phyloP scores from a whole-genome alignment of 108 stramenopile genomes.

The Nitzschia putrida region DNA sequence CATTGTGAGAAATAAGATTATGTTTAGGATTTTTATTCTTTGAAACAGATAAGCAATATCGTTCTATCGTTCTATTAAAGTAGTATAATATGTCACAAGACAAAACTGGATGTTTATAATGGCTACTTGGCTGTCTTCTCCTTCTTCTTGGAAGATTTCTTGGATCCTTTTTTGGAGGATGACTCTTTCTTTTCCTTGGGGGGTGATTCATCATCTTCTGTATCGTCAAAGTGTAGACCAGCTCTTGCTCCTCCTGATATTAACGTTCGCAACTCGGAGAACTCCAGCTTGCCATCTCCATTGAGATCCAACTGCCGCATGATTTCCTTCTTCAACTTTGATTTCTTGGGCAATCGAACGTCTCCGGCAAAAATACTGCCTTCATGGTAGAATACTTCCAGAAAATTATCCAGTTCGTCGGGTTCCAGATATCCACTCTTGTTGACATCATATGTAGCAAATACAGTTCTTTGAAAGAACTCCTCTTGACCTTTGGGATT shows the following conservation, averaged over 20 bases:
- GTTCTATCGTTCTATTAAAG: too few relatives aligned
- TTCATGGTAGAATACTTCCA: constrained; percentile 20
- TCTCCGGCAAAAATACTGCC: constrained; percentile 19
- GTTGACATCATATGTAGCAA: constrained; percentile 20
- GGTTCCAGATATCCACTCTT: constrained; percentile 7
- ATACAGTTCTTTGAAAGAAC: constrained; percentile 26
- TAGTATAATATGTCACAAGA: too few relatives aligned
- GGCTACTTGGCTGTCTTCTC: neutral
- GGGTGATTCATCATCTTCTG: neutral
- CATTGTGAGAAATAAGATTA: too few relatives aligned
- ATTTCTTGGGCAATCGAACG: constrained; percentile 9
- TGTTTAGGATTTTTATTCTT: too few relatives aligned
- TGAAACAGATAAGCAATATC: too few relatives aligned
- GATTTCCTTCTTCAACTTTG: constrained; percentile 11
- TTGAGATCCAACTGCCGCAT: constrained; percentile 9
- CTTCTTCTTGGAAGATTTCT: neutral
- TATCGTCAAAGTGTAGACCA: constrained; percentile 2
- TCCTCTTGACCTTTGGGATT: constrained; percentile 17
- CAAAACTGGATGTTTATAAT: too few relatives aligned
- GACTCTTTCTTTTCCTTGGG: neutral
- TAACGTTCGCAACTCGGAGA: constrained; percentile 10
- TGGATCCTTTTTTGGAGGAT: neutral
- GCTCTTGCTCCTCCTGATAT: constrained; percentile 18
- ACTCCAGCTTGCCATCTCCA: constrained; percentile 8
- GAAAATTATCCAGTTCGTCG: constrained; percentile 11